These are phyloP conservation scores for Ambrosia hybrid DNA, from an alignment of 140 eudicot genomes.

Conservation along the genomic window DNA sequence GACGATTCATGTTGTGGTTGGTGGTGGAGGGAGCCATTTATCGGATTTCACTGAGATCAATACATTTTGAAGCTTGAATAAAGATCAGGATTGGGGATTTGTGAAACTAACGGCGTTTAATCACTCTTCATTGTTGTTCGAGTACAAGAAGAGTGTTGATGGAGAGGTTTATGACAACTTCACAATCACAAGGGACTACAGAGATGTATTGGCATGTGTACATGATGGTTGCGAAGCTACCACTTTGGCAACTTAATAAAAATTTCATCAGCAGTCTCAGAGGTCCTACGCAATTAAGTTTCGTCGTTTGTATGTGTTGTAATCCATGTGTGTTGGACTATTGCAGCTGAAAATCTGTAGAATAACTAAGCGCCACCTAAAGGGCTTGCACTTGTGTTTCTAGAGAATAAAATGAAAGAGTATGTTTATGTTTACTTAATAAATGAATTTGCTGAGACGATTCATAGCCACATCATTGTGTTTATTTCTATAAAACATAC, in stretches of 20 bases:
- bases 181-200: slow-evolving; percentile 38
- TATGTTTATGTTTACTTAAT: too few relatives aligned
- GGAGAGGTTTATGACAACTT: slow-evolving; percentile 37
- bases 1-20: slow-evolving; percentile 40
- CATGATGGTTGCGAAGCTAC: slow-evolving; percentile 44
- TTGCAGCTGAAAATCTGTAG: too few relatives aligned
- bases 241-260: slow-evolving; percentile 16
- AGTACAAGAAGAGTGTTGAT: slow-evolving; percentile 42
- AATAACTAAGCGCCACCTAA: too few relatives aligned
- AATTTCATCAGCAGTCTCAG: background rate
- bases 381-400: too few relatives aligned
- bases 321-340: too few relatives aligned
- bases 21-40: slow-evolving; percentile 41
- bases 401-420: too few relatives aligned
- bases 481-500: too few relatives aligned
- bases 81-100: slow-evolving; percentile 40
- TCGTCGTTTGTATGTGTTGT: too few relatives aligned
- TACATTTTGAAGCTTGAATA: slow-evolving; percentile 35
- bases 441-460: too few relatives aligned
- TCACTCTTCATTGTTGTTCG: slow-evolving; percentile 40
- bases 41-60: slow-evolving; percentile 23
- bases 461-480: too few relatives aligned
- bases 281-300: background rate
- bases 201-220: slow-evolving; percentile 44
- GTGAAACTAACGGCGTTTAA: slow-evolving; percentile 42